phyloP scores from a whole-genome alignment of 2,329 filamentous ascomycete species.

The Trichoderma polysporum region DNA sequence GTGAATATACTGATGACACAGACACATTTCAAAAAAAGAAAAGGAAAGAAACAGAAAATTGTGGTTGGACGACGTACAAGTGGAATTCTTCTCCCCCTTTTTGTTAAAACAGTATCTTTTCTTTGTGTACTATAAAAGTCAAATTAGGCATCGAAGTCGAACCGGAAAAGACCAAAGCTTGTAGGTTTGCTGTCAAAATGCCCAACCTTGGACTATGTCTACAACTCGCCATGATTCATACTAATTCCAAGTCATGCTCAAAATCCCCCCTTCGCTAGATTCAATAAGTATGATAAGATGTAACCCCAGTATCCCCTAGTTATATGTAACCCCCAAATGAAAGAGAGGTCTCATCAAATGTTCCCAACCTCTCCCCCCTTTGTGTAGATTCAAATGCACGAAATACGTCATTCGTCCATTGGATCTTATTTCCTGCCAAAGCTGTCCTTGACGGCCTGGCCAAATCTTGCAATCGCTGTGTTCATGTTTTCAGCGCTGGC shows the following conservation, averaged over 20 bases:
- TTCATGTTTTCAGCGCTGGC: constrained; percentile 70
- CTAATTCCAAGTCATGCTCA: neutral
- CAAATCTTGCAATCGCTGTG: constrained; percentile 73
- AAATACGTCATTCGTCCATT: neutral
- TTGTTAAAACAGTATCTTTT: neutral
- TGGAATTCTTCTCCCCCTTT: neutral
- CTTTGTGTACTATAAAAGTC: neutral
- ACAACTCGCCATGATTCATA: neutral
- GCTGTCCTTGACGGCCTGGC: constrained; percentile 65
- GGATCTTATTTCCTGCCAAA: constrained; percentile 41
- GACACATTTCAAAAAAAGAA: neutral
- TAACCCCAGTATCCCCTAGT: neutral
- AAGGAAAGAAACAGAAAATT: neutral
- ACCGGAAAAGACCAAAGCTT: no score
- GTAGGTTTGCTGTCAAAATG: no score
- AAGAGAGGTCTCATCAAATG: neutral
- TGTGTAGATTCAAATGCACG: neutral
- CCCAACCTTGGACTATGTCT: neutral
- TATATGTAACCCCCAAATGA: neutral
- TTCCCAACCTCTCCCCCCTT: neutral
- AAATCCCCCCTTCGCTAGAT: neutral
- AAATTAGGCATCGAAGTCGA: neutral
- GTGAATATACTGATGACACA: neutral
- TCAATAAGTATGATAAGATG: neutral
- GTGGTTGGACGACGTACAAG: neutral